A percentile compares a stretch with the other conserved stretches of the same genome.
These are phyloP conservation scores for Gossypium schwendimanii DNA, from an alignment of 441 rosid species.

Conservation along the genomic window DNA sequence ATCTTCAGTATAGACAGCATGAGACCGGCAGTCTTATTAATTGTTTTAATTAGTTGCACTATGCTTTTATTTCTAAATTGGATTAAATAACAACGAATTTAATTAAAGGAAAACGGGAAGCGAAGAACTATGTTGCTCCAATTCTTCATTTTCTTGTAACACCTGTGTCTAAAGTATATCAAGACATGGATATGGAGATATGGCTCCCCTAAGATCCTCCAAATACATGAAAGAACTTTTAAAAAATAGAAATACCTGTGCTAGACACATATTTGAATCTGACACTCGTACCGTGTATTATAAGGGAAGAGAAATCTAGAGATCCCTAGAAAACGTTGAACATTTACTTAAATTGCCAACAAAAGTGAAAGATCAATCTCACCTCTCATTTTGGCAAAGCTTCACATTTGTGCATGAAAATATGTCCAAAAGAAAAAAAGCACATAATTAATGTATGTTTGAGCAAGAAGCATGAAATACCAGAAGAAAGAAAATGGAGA, in stretches of 20 bases:
- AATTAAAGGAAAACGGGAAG: background rate
- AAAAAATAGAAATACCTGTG: background rate
- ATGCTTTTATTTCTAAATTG: background rate
- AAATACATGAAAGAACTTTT: background rate
- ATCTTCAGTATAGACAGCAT: background rate
- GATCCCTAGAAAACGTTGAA: background rate
- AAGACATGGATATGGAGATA: background rate
- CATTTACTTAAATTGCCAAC: background rate
- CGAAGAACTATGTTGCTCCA: background rate
- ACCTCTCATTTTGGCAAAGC: constrained; percentile 96
- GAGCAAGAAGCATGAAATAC: constrained; percentile 5
- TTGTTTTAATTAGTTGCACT: background rate
- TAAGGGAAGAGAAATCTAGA: background rate
- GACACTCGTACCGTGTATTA: background rate
- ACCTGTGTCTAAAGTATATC: background rate
- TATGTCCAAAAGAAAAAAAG: constrained; percentile 17
- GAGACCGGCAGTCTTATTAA: background rate
- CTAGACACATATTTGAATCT: background rate
- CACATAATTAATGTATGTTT: constrained; percentile 9
- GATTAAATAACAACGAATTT: background rate
- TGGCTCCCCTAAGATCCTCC: background rate
- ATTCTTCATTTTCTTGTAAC: background rate
- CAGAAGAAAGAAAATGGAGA: background rate
- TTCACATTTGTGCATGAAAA: constrained; percentile 33
- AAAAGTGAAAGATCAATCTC: constrained; percentile 17